phyloP scores from a whole-genome alignment of 768 basidiomycete species.

The Kwoniella europaea region DNA sequence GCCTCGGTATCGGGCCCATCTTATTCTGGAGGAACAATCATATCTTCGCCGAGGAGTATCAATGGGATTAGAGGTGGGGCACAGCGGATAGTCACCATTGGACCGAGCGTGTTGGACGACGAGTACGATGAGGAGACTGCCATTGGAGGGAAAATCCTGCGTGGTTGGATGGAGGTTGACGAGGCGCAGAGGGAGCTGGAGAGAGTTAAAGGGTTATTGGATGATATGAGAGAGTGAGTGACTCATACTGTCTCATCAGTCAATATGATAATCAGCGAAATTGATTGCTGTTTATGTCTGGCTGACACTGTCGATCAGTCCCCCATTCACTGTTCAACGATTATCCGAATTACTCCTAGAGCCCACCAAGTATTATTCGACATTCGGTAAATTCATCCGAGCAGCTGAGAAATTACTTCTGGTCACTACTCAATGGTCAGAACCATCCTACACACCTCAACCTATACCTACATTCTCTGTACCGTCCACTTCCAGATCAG shows the following conservation, averaged over 20 bases:
- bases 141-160: constrained; percentile 56
- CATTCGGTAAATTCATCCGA: constrained; percentile 57
- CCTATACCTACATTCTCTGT: constrained; percentile 2
- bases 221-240: constrained; percentile 52
- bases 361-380: constrained; percentile 45
- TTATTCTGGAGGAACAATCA: constrained; percentile 5
- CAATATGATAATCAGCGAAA: background rate
- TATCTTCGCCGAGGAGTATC: constrained; percentile 12
- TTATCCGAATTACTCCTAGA: constrained; percentile 51
- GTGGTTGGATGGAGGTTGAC: constrained; percentile 44
- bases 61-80: constrained; percentile 15
- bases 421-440: constrained; percentile 54
- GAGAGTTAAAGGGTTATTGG: constrained; percentile 44
- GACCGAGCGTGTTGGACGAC: constrained; percentile 9
- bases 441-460: constrained; percentile 37
- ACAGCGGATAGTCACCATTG: constrained; percentile 14
- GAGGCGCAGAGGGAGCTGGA: constrained; percentile 50
- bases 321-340: constrained; percentile 59
- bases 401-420: constrained; percentile 56
- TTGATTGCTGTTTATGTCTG: background rate
- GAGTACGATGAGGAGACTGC: constrained; percentile 55
- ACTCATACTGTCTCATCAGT: background rate
- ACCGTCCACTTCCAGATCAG: constrained; percentile 23
- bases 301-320: constrained; percentile 25
- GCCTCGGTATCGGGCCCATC: constrained; percentile 8